Evolutionary conservation across 768 basidiomycete genomes (phyloP).

Genomic region (Boletus edulis): DNA sequence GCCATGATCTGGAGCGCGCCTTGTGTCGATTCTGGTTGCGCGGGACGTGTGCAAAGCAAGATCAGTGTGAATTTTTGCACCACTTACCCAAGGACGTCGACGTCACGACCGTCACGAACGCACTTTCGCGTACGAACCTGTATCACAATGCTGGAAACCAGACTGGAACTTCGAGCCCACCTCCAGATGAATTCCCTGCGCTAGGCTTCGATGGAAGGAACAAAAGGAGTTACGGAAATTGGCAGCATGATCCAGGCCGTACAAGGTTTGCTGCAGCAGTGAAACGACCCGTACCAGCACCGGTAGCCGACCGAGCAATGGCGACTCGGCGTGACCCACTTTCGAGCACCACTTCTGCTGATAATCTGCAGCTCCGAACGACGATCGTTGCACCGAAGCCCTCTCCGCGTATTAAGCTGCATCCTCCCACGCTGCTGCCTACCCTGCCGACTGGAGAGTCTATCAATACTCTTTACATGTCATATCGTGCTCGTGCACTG

Average conservation of each 20-base stretch:
- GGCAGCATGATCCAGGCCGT: slow-evolving; percentile 77
- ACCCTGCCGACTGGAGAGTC: slow-evolving; percentile 85
- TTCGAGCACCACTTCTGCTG: slow-evolving; percentile 48
- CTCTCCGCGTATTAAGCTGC: slow-evolving; percentile 83
- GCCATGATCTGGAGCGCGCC: slow-evolving; percentile 93
- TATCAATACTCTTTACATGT: slow-evolving; percentile 80
- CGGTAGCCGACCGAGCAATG: slow-evolving; percentile 37
- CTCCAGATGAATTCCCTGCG: slow-evolving; percentile 68
- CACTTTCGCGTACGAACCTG: slow-evolving; percentile 65
- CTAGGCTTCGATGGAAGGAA: slow-evolving; percentile 50
- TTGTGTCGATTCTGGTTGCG: slow-evolving; percentile 97
- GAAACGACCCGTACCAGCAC: slow-evolving; percentile 54
- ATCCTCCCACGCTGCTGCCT: slow-evolving; percentile 79
- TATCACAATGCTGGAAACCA: slow-evolving; percentile 40
- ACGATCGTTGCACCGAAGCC: slow-evolving; percentile 76
- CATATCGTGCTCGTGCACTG: slow-evolving; percentile 82
- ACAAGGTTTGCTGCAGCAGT: slow-evolving; percentile 89
- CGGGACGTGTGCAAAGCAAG: slow-evolving; percentile 95
- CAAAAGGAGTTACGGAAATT: slow-evolving; percentile 41
- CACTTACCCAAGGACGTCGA: slow-evolving; percentile 87
- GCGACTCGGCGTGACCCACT: slow-evolving; percentile 56
- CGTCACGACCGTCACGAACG: slow-evolving; percentile 62
- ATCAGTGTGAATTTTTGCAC: slow-evolving; percentile 94
- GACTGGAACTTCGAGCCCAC: slow-evolving; percentile 30
- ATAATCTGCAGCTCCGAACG: slow-evolving; percentile 60